Conservation (phyloP, 495 filamentous ascomycete genomes). For the Podospora conica region DNA sequence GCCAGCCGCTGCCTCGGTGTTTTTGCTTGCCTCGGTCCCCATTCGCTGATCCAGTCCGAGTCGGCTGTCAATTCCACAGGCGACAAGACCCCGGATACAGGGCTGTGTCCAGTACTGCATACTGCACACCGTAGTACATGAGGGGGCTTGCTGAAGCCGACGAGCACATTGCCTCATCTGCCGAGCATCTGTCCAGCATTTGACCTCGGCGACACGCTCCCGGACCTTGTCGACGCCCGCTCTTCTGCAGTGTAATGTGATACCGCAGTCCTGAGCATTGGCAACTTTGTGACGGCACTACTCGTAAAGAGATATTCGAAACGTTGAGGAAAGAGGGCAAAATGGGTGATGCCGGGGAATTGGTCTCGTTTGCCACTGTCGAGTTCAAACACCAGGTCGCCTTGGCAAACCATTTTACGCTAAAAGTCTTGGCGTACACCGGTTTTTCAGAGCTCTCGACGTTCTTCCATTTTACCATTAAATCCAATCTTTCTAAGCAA, state of each 20-base stretch:
- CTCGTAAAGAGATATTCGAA: background rate
- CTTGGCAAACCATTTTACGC: too few species aligned
- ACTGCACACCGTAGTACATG: too few species aligned
- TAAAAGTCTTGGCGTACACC: too few species aligned
- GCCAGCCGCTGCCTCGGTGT: background rate
- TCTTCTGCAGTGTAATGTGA: conserved; percentile 4
- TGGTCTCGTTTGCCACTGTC: background rate
- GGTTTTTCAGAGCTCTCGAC: too few species aligned
- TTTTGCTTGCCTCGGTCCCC: background rate
- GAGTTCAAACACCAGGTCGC: background rate
- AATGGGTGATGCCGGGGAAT: background rate
- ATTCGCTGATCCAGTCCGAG: background rate
- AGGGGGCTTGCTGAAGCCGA: background rate
- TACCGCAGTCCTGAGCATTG: background rate
- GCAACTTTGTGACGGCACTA: background rate
- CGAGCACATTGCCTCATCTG: background rate
- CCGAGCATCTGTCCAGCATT: background rate
- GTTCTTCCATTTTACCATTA: too few species aligned
- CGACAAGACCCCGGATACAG: background rate
- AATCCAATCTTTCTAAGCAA: too few species aligned
- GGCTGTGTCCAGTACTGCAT: background rate
- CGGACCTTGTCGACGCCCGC: background rate
- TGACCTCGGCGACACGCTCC: background rate
- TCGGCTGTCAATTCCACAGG: background rate
- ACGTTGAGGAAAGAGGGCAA: background rate